Conservation (phyloP, 2,329 filamentous ascomycete genomes). For the Gnomoniopsis sp. region DNA sequence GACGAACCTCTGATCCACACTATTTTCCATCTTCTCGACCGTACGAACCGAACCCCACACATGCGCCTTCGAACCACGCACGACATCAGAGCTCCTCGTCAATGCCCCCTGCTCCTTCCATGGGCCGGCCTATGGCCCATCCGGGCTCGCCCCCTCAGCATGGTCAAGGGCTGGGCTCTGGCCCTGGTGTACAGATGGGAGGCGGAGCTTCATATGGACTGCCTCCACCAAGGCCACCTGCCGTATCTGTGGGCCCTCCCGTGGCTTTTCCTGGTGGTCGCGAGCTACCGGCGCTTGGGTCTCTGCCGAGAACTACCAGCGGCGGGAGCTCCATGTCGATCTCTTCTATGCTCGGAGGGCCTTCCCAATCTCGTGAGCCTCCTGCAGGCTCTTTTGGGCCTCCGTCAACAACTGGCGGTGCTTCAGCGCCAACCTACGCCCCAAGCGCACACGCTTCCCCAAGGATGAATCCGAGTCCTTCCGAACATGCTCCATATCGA, state of each 20-base stretch:
- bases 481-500: constrained; percentile 61
- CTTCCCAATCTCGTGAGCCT: constrained; percentile 36
- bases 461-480: constrained; percentile 48
- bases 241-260: constrained; percentile 39
- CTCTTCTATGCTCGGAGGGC: constrained; percentile 56
- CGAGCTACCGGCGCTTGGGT: constrained; percentile 49
- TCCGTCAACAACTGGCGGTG: constrained; percentile 33
- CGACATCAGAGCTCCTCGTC: constrained; percentile 44
- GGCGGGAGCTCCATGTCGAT: constrained; percentile 58
- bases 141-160: constrained; percentile 41
- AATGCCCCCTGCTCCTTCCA: constrained; percentile 33
- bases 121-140: constrained; percentile 44
- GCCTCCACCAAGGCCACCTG: constrained; percentile 43
- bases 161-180: constrained; percentile 24
- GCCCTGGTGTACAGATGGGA: constrained; percentile 25
- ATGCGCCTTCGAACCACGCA: constrained; percentile 32
- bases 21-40: constrained; percentile 36
- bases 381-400: constrained; percentile 37
- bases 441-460: constrained; percentile 53
- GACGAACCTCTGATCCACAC: constrained; percentile 41
- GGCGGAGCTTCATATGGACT: constrained; percentile 35
- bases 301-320: constrained; percentile 44
- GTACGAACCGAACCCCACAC: constrained; percentile 28
- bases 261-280: constrained; percentile 46
- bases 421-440: constrained; percentile 43